phyloP scores from a whole-genome alignment of 1,139 yeast genomes.

The Magnusiomyces clavatus region DNA sequence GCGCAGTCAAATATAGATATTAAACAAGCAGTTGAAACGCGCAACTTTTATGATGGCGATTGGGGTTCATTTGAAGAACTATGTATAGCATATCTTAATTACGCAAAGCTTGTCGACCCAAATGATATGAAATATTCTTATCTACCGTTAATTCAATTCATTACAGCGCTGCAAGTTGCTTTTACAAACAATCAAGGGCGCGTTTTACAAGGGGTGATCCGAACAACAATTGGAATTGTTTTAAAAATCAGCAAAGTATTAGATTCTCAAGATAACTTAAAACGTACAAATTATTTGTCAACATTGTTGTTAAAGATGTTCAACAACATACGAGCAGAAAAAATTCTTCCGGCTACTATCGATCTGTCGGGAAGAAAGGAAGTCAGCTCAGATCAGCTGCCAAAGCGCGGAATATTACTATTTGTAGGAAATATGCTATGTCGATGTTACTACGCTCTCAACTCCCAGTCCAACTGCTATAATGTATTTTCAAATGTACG shows the following conservation, averaged over 20 bases:
- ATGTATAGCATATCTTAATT: conserved; percentile 43
- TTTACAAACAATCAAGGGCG: conserved; percentile 50
- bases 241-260: conserved; percentile 46
- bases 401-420: conserved; percentile 47
- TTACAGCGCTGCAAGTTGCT: conserved; percentile 51
- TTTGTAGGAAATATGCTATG: conserved; percentile 54
- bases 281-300: conserved; percentile 48
- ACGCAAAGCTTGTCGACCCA: conserved; percentile 53
- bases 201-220: conserved; percentile 40
- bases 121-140: conserved; percentile 49
- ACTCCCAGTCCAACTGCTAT: conserved; percentile 60
- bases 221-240: conserved; percentile 36
- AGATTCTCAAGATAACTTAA: conserved; percentile 34
- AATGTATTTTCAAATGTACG: conserved; percentile 71
- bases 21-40: conserved; percentile 30
- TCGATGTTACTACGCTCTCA: conserved; percentile 52
- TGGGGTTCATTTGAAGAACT: conserved; percentile 51
- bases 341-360: conserved; percentile 36
- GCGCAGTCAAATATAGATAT: conserved; percentile 20
- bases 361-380: conserved; percentile 27
- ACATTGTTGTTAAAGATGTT: conserved; percentile 51
- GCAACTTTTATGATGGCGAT: conserved; percentile 35
- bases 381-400: conserved; percentile 16
- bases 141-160: conserved; percentile 47
- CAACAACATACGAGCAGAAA: conserved; percentile 55